Base-by-base conservation (phyloP, 2,329 filamentous ascomycete species). In the Penicillium sp. region DNA sequence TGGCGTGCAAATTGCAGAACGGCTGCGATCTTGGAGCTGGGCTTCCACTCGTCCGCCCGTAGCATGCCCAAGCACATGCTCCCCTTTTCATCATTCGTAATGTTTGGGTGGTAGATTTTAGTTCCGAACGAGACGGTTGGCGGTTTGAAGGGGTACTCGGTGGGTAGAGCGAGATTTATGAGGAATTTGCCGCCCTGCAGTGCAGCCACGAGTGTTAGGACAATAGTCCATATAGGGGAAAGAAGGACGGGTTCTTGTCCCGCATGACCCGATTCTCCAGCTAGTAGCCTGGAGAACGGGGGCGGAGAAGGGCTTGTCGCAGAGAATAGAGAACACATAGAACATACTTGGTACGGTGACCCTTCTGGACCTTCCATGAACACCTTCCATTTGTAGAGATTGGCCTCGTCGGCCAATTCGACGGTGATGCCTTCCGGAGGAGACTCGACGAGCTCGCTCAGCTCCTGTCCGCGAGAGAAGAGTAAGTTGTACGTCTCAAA, bases 101-200 rank as follows among this genome's bases (percentile, higher is more conserved):
- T 86, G 79, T 97, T 97, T 46, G 93, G 92, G 80, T 97, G 93
- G 84, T 96, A 97, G 82, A 96, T 90, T 78, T 93, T 94, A 53
- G 92, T 96, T 65, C 82, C 80, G 83, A 96, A 96, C 72, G 84
- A 87, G 67, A 96, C 83, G 60, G 84, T 81, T 16, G 92, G 92
- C 22, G 92, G 87, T 78, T 95, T 95, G 87, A 96, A 96, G 37
- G 92, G 92, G 81, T 96, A 96, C 70, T 92, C 89, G 67, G 81
- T 78, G 14, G 92, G 92, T 11, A 97, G 86, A 41, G 78, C 82
- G 66, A 96, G 82, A 62, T 87, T 78, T 61, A 97, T 79, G 66
- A 85, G 85, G 84, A 92, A 97, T 65, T 79, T 80, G 70, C 92
- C 92, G 68, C 87, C 88, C 81, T 89, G 63, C 14, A 31, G 58